These are phyloP conservation scores for Mycena vulgaris DNA, from an alignment of 768 basidiomycete species.

Conservation along the genomic window DNA sequence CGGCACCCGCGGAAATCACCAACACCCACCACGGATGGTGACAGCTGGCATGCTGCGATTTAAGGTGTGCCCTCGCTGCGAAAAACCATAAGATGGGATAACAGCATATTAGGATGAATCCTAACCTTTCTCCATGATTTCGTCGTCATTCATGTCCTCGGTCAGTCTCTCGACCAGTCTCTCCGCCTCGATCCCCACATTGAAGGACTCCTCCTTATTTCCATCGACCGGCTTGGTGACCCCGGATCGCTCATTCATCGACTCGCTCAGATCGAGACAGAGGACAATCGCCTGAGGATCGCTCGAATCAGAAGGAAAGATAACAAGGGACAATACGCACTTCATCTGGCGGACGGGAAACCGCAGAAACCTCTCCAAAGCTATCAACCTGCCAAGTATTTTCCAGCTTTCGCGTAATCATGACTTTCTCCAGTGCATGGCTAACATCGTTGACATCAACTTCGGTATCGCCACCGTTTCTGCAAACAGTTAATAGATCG, in stretches of 20 bases:
- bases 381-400: slow-evolving; percentile 49
- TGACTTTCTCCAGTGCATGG: slow-evolving; percentile 40
- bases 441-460: slow-evolving; percentile 49
- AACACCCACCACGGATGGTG: slow-evolving; percentile 30
- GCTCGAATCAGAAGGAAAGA: slow-evolving; percentile 44
- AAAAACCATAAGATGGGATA: neutral
- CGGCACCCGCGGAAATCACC: neutral
- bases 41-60: slow-evolving; percentile 15
- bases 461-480: slow-evolving; percentile 46
- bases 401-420: slow-evolving; percentile 39
- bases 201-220: neutral
- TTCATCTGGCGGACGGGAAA: slow-evolving; percentile 46
- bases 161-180: neutral
- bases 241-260: slow-evolving; percentile 43
- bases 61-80: slow-evolving; percentile 32
- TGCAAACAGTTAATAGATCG: no score
- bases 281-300: slow-evolving; percentile 45
- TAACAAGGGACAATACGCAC: slow-evolving; percentile 41
- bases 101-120: neutral
- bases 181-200: neutral
- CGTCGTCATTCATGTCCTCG: neutral
- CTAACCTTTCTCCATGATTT: neutral
- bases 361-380: slow-evolving; percentile 41
- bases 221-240: slow-evolving; percentile 23
- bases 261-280: slow-evolving; percentile 47